A percentile compares a stretch with the other conserved stretches of the same genome.
These are phyloP conservation scores for Dothideomycetidae sp. DNA, from an alignment of 2,329 filamentous ascomycete species.

Conservation along the genomic window DNA sequence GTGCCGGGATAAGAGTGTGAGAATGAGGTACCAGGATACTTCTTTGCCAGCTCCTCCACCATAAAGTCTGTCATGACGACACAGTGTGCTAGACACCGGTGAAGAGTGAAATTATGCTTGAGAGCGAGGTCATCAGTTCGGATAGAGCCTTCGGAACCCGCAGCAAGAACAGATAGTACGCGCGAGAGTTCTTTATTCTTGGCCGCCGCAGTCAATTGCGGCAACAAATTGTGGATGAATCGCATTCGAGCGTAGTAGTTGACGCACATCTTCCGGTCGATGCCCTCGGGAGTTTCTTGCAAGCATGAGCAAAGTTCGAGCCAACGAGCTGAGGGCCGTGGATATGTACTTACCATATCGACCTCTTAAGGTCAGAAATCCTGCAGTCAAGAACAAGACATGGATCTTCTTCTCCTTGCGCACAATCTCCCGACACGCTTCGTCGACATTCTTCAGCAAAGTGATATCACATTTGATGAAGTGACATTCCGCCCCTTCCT, in stretches of 20 bases:
- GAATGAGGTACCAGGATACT: slow-evolving; percentile 35
- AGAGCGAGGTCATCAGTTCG: slow-evolving; percentile 33
- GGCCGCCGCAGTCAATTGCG: slow-evolving; percentile 35
- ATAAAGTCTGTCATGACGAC: slow-evolving; percentile 38
- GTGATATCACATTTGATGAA: slow-evolving; percentile 32
- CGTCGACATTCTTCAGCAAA: slow-evolving; percentile 28
- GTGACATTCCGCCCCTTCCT: slow-evolving; percentile 5
- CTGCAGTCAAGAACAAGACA: slow-evolving; percentile 40
- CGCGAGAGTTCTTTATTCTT: slow-evolving; percentile 31
- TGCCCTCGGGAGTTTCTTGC: slow-evolving; percentile 42
- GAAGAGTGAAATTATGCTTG: slow-evolving; percentile 25
- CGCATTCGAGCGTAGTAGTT: slow-evolving; percentile 45
- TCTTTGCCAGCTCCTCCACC: slow-evolving; percentile 35
- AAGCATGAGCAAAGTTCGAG: neutral
- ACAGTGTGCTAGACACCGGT: slow-evolving; percentile 26
- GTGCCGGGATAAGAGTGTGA: slow-evolving; percentile 35
- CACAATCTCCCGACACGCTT: slow-evolving; percentile 34
- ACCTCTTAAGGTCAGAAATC: slow-evolving; percentile 28
- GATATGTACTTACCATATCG: slow-evolving; percentile 5
- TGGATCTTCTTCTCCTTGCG: slow-evolving; percentile 39
- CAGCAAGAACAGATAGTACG: slow-evolving; percentile 42
- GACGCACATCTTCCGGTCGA: slow-evolving; percentile 39
- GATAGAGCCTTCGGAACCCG: slow-evolving; percentile 39
- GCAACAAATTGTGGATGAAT: slow-evolving; percentile 43
- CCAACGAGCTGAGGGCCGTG: too few relatives aligned